A percentile compares a stretch with the other conserved stretches of the same genome.
Evolutionary conservation across 2,329 filamentous ascomycete species (phyloP).

Genomic region (Aspergillus neotritici): DNA sequence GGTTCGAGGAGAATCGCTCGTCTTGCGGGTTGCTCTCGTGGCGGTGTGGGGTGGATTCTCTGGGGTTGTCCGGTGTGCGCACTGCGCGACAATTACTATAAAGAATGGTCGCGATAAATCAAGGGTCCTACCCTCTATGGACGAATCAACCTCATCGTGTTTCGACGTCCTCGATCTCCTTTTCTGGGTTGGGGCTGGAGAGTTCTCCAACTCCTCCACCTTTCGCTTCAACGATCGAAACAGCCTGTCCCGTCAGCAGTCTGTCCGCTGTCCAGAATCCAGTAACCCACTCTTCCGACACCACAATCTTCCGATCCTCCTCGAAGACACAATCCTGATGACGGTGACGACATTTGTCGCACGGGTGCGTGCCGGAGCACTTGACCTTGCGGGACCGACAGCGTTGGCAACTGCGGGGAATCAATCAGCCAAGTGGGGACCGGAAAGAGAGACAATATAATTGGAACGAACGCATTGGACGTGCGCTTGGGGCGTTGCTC

Average conservation of each 20-base stretch:
- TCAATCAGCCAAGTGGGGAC: constrained; percentile 2
- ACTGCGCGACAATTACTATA: neutral
- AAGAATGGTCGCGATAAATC: neutral
- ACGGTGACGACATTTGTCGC: constrained; percentile 34
- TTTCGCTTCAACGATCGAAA: constrained; percentile 16
- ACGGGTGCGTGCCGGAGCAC: constrained; percentile 34
- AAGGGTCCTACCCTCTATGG: constrained; percentile 1
- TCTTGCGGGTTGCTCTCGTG: constrained; percentile 19
- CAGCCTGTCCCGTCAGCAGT: constrained; percentile 3
- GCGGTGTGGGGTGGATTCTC: constrained; percentile 4
- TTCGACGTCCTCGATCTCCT: constrained; percentile 6
- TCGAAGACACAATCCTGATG: constrained; percentile 35
- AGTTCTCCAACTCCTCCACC: constrained; percentile 12
- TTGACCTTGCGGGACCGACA: constrained; percentile 38
- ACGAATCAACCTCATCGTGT: neutral
- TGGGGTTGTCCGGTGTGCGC: constrained; percentile 1
- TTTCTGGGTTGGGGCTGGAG: constrained; percentile 11
- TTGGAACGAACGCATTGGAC: constrained; percentile 17
- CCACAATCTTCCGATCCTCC: constrained; percentile 41
- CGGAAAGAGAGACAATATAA: neutral
- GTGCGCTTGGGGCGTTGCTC: constrained; percentile 15
- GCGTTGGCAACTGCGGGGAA: constrained; percentile 28
- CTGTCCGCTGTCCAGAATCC: neutral
- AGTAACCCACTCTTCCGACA: constrained; percentile 35
- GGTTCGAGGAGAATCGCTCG: constrained; percentile 20